A percentile compares a stretch with the other conserved stretches of the same genome.
phyloP scores from a whole-genome alignment of 1,284 basidiomycete species.

The Anthracocystis walkeri region DNA sequence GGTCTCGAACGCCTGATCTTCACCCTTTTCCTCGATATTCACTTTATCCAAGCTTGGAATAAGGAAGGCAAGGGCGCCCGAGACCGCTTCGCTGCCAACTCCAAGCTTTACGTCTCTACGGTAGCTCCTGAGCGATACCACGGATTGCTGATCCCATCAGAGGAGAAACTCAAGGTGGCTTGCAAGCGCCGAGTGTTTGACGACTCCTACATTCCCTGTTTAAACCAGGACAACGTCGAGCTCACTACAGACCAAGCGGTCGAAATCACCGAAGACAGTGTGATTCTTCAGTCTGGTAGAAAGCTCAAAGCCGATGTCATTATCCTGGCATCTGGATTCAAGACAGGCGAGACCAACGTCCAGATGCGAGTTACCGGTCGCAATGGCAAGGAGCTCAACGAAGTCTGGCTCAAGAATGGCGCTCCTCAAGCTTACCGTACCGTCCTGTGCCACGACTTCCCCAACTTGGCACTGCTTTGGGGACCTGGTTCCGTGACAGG shows the following conservation, averaged over 20 bases:
- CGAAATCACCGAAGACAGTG: conserved; percentile 31
- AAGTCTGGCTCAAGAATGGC: conserved; percentile 38
- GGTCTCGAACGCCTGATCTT: conserved; percentile 29
- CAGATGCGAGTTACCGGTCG: conserved; percentile 41
- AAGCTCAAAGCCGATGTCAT: conserved; percentile 47
- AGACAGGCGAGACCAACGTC: conserved; percentile 30
- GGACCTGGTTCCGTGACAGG: conserved; percentile 56
- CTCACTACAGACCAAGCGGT: conserved; percentile 30
- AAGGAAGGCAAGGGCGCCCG: conserved; percentile 31
- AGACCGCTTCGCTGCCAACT: conserved; percentile 30
- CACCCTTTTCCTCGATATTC: conserved; percentile 39
- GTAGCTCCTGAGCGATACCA: conserved; percentile 57
- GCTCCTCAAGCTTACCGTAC: conserved; percentile 49
- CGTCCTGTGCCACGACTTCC: conserved; percentile 48
- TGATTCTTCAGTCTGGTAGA: conserved; percentile 38
- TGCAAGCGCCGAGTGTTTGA: conserved; percentile 59
- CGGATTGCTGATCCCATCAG: conserved; percentile 51
- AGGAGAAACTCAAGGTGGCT: conserved; percentile 44
- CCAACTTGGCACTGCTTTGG: conserved; percentile 53
- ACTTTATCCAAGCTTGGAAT: conserved; percentile 32
- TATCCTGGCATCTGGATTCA: conserved; percentile 48
- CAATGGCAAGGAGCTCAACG: conserved; percentile 34
- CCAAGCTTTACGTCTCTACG: conserved; percentile 39
- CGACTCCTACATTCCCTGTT: conserved; percentile 40
- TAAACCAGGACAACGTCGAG: conserved; percentile 46